Percentiles rank a stretch among this genome's conserved stretches.
These are phyloP conservation scores for Aspergillus sp. DNA, from an alignment of 2,329 filamentous ascomycete species.

Conservation along the genomic window DNA sequence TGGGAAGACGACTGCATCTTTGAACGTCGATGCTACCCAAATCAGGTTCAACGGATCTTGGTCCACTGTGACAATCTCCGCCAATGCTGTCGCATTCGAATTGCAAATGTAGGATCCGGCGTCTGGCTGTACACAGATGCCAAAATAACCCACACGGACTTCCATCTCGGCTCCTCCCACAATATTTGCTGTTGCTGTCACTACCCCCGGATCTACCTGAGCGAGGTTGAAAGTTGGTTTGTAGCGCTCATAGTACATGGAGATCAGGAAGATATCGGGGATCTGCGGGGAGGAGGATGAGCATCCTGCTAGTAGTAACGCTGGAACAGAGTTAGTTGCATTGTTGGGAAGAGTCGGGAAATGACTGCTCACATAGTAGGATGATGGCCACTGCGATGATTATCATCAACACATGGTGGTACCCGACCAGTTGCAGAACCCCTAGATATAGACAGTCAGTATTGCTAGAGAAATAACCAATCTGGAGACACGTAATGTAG, in stretches of 20 bases:
- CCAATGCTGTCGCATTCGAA: slow-evolving; percentile 92
- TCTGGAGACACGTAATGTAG: slow-evolving; percentile 28
- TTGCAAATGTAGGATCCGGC: slow-evolving; percentile 91
- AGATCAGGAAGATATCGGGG: slow-evolving; percentile 94
- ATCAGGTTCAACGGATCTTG: slow-evolving; percentile 96
- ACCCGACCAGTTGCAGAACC: slow-evolving; percentile 64
- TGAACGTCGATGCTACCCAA: slow-evolving; percentile 96
- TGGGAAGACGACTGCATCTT: slow-evolving; percentile 97
- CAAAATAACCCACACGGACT: slow-evolving; percentile 95
- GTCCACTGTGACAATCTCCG: slow-evolving; percentile 83
- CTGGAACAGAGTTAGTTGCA: slow-evolving; percentile 50
- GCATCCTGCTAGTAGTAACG: slow-evolving; percentile 89
- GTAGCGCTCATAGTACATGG: slow-evolving; percentile 93
- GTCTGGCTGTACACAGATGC: slow-evolving; percentile 92
- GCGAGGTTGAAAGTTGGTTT: slow-evolving; percentile 77
- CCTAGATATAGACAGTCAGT: slow-evolving; percentile 38
- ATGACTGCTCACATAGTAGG: slow-evolving; percentile 73
- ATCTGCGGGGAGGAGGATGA: slow-evolving; percentile 95
- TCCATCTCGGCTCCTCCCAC: slow-evolving; percentile 81
- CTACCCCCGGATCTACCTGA: slow-evolving; percentile 87
- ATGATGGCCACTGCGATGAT: slow-evolving; percentile 92
- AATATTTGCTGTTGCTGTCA: slow-evolving; percentile 83
- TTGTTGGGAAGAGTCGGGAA: slow-evolving; percentile 8
- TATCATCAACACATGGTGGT: slow-evolving; percentile 94
- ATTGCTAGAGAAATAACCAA: not conserved